A percentile compares a stretch with the other conserved stretches of the same genome.
Conservation (phyloP, 2,329 filamentous ascomycete genomes). For the Exophiala sp. region DNA sequence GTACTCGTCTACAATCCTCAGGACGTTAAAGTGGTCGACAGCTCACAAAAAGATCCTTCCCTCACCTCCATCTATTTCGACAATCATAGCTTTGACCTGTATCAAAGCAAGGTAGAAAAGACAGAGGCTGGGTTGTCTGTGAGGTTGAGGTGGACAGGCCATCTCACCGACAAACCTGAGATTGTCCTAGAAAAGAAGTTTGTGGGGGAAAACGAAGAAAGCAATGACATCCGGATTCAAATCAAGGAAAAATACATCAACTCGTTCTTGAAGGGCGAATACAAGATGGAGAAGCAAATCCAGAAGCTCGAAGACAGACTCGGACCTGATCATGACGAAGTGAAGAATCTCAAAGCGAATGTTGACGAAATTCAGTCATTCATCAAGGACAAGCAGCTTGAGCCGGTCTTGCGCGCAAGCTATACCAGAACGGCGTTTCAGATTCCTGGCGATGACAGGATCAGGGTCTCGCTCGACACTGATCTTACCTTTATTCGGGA, state of each 20-base stretch:
- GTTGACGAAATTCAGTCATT: slow-evolving; percentile 77
- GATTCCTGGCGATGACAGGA: slow-evolving; percentile 84
- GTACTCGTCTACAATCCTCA: slow-evolving; percentile 91
- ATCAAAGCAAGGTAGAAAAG: slow-evolving; percentile 77
- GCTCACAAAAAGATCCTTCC: slow-evolving; percentile 73
- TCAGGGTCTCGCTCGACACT: slow-evolving; percentile 90
- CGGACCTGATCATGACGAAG: slow-evolving; percentile 62
- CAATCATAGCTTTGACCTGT: slow-evolving; percentile 78
- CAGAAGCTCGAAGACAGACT: slow-evolving; percentile 78
- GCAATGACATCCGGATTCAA: slow-evolving; percentile 72
- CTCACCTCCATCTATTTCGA: slow-evolving; percentile 98
- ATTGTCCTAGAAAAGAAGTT: slow-evolving; percentile 88
- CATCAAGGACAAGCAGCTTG: slow-evolving; percentile 70
- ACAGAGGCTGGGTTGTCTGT: slow-evolving; percentile 74
- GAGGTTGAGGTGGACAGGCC: slow-evolving; percentile 86
- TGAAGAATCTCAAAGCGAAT: slow-evolving; percentile 66
- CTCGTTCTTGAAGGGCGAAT: slow-evolving; percentile 78
- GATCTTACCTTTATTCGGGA: slow-evolving; percentile 81
- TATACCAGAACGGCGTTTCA: slow-evolving; percentile 95
- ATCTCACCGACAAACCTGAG: slow-evolving; percentile 72
- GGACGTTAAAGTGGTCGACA: slow-evolving; percentile 75
- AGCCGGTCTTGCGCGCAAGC: slow-evolving; percentile 85
- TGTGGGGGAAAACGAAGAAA: slow-evolving; percentile 70
- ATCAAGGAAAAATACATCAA: slow-evolving; percentile 95
- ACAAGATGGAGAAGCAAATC: slow-evolving; percentile 86